Base-by-base conservation (phyloP, 805 yeast genomes). In the Metschnikowia anglica region DNA sequence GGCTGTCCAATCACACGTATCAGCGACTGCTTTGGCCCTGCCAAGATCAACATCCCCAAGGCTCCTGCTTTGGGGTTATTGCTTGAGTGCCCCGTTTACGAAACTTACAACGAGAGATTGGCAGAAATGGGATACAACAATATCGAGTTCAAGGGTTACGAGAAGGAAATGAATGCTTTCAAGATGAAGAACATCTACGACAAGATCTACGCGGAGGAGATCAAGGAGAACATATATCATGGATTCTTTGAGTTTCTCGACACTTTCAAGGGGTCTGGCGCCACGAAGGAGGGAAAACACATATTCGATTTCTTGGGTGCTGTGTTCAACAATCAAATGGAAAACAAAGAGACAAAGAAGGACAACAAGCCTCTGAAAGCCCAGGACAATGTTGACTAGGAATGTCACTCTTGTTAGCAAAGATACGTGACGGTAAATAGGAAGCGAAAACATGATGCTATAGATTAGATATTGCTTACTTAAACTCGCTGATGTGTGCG, bases 31-130 rank as follows among this genome's bases (percentile, higher is more conserved):
- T 93, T 88, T 60, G 80, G 81, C 4, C 73, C 79, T 2, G 76
- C 76, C 29, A 86, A 83, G 57, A 77, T 93, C 49, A 89, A 90
- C 58, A 86, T 93, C 51, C 99, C 99, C 43, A 93, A 93, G 65
- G 99, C 98, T 0, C 99, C 99, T 3, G 96, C 98, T 20, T 72
- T 93, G 47, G 99, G 99, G 0, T 72, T 93, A 43, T 68, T 93
- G 39, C 74, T 93, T 47, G 98, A 93, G 59, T 81, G 85, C 44
- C 99, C 99, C 0, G 95, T 90, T 10, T 93, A 88, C 61, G 95
- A 86, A 37, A 83, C 86, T 11, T 88, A 85, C 63, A 93, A 93
- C 64, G 68, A 73, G 21, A 78, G 80, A 59, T 72, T 89, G 53
- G 74, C 76, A 48, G 80, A 80, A 40, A 79, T 84, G 56, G 97